A percentile compares a stretch with the other conserved stretches of the same genome.
Evolutionary conservation across 225 moss, liverwort and hornwort genomes (phyloP).

Genomic region (Climacium dendroides): DNA sequence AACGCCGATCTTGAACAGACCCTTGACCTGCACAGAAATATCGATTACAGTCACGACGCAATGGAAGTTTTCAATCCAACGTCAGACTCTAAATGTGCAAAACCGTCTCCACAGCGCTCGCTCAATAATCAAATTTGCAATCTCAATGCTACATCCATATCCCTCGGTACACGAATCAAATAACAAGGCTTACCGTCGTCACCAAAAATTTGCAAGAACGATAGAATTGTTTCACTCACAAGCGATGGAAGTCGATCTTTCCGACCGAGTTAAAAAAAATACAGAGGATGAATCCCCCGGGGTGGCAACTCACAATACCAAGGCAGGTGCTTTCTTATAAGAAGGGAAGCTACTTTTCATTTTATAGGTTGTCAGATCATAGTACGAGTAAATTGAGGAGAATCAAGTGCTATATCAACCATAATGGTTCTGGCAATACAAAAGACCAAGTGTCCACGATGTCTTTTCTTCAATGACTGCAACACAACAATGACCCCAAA

Average conservation of each 20-base stretch:
- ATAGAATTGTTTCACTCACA: neutral
- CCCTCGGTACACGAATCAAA: neutral
- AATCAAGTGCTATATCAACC: no score
- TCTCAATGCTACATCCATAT: neutral
- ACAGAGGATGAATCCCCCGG: neutral
- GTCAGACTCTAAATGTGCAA: neutral
- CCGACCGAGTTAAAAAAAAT: neutral
- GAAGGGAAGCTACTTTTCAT: no score
- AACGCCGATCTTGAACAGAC: neutral
- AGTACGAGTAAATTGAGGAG: no score
- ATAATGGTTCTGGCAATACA: no score
- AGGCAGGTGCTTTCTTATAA: no score
- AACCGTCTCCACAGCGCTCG: neutral
- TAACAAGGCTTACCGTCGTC: neutral
- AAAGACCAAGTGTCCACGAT: no score
- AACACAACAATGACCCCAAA: no score
- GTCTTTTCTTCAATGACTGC: no score
- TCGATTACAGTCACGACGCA: neutral
- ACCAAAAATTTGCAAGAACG: neutral
- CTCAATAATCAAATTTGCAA: neutral
- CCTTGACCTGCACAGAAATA: neutral
- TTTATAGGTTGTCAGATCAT: no score
- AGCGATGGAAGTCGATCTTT: neutral
- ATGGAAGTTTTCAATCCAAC: neutral
- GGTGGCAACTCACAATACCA: no score